phyloP scores from a whole-genome alignment of 306 rosid species.

The Prunus campanulata region DNA sequence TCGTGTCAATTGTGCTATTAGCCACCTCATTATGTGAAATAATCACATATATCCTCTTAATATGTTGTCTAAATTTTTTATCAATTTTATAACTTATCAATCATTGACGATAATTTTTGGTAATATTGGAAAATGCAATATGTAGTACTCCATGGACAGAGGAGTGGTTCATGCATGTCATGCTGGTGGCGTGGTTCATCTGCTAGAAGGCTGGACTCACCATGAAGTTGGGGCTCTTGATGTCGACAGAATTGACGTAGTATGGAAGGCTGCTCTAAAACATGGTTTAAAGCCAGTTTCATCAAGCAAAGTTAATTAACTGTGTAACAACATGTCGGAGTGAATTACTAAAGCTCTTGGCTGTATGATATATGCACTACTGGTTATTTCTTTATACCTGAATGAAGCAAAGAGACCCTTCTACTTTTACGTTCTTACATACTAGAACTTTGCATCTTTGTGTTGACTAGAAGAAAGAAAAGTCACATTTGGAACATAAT shows the following conservation, averaged over 20 bases:
- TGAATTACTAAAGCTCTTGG: neutral
- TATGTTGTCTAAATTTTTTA: too few species aligned
- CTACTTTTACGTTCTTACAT: too few species aligned
- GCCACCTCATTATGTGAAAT: too few species aligned
- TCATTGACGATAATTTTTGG: neutral
- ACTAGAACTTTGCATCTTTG: too few species aligned
- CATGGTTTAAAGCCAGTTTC: slow-evolving; percentile 79
- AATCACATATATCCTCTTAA: too few species aligned
- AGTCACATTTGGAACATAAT: too few species aligned
- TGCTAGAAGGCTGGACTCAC: slow-evolving; percentile 86
- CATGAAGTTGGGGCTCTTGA: slow-evolving; percentile 94
- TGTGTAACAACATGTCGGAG: neutral
- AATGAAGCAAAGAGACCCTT: too few species aligned
- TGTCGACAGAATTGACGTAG: slow-evolving; percentile 76
- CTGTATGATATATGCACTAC: neutral
- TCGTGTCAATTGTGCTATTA: too few species aligned
- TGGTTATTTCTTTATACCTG: neutral
- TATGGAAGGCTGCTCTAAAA: slow-evolving; percentile 91
- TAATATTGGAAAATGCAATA: neutral
- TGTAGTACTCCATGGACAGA: slow-evolving; percentile 89
- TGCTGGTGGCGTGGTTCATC: slow-evolving; percentile 95
- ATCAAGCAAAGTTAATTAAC: slow-evolving; percentile 15
- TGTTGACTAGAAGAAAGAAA: too few species aligned
- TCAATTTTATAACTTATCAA: too few species aligned
- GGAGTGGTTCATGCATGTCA: slow-evolving; percentile 99